Evolutionary conservation across 345 rosid genomes (phyloP).

Genomic region (Salix viminalis): DNA sequence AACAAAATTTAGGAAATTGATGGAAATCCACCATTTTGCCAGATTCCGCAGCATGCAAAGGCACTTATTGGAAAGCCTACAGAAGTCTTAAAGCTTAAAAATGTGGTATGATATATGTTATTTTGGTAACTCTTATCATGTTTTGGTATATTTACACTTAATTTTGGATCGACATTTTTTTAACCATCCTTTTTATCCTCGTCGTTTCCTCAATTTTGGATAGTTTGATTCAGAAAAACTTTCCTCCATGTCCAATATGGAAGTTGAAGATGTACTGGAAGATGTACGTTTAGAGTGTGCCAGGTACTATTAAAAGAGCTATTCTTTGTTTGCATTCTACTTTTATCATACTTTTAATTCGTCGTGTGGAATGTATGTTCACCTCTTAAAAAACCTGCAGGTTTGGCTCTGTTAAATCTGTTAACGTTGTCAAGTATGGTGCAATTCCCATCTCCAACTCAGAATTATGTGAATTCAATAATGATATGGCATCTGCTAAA

Average conservation of each 20-base stretch:
- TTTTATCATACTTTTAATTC: neutral
- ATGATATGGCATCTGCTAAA: slow-evolving; percentile 19
- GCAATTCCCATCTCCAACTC: slow-evolving; percentile 13
- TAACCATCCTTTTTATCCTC: slow-evolving; percentile 5
- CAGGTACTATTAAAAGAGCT: slow-evolving; percentile 43
- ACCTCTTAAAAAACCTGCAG: slow-evolving; percentile 42
- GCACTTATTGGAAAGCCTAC: slow-evolving; percentile 80
- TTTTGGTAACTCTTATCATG: neutral
- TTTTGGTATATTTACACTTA: neutral
- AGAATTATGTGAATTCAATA: slow-evolving; percentile 21
- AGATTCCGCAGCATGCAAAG: slow-evolving; percentile 68
- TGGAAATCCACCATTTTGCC: slow-evolving; percentile 41
- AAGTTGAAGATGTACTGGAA: slow-evolving; percentile 75
- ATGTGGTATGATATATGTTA: slow-evolving; percentile 55
- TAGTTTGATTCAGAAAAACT: slow-evolving; percentile 60
- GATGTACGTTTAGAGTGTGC: slow-evolving; percentile 80
- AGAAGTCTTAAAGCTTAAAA: slow-evolving; percentile 66
- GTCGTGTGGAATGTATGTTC: slow-evolving; percentile 7
- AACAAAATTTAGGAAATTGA: slow-evolving; percentile 39
- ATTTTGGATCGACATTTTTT: neutral
- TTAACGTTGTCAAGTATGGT: slow-evolving; percentile 51
- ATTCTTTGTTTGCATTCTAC: slow-evolving; percentile 20
- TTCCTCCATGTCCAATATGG: slow-evolving; percentile 43
- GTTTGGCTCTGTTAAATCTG: slow-evolving; percentile 78
- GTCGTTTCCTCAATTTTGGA: neutral